phyloP scores from a whole-genome alignment of 176 grass and related monocot species.

The Avena eriantha region DNA sequence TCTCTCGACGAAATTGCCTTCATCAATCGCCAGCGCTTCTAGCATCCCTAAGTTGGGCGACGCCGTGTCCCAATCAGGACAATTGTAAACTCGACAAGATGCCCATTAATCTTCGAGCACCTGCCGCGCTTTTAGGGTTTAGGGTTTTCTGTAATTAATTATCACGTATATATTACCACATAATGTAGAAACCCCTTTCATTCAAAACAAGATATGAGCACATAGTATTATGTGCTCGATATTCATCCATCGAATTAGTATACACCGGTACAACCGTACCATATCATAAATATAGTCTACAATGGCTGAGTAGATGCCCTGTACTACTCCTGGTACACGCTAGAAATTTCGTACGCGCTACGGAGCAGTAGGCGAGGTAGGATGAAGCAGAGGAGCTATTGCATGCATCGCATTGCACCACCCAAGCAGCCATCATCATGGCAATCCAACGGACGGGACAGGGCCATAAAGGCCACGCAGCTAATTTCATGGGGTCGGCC shows the following conservation, averaged over 20 bases:
- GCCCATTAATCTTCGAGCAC: no score
- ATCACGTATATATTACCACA: no score
- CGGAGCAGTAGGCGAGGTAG: slow-evolving; percentile 12
- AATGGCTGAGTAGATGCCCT: not conserved
- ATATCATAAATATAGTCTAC: not conserved
- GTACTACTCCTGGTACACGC: not conserved
- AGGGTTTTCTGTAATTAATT: not conserved
- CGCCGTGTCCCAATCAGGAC: no score
- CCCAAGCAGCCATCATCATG: slow-evolving; percentile 29
- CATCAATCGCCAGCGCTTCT: no score
- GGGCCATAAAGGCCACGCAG: slow-evolving; percentile 51
- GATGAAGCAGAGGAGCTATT: slow-evolving; percentile 22
- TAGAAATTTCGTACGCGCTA: not conserved
- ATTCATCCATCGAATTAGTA: not conserved
- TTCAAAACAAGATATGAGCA: no score
- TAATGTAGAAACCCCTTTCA: no score
- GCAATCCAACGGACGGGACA: slow-evolving; percentile 42
- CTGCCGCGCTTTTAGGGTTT: not conserved
- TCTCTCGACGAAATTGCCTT: no score
- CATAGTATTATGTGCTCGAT: not conserved
- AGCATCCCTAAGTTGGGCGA: no score
- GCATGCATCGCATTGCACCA: not conserved
- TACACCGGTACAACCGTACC: not conserved
- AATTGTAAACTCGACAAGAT: no score
- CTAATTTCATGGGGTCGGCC: slow-evolving; percentile 46